Percentiles rank a stretch among this genome's conserved stretches.
Evolutionary conservation across 2,329 filamentous ascomycete genomes (phyloP).

Genomic region (Tricladium varicosporioides): DNA sequence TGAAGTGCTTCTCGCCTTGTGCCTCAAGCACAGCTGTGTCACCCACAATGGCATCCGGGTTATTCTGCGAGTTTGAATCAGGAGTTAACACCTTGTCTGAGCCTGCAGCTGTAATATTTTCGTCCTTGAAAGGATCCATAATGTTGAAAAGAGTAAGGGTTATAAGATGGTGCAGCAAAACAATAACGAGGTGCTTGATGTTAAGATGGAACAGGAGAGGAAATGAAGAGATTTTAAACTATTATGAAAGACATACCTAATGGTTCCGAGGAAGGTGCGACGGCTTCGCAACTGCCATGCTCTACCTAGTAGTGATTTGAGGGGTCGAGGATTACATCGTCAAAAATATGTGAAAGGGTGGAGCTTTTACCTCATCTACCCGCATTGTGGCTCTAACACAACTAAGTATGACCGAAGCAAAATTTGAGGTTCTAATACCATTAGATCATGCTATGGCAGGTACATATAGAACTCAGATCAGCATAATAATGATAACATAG

Average conservation of each 20-base stretch:
- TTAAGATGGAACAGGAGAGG: background rate
- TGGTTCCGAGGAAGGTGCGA: constrained; percentile 2
- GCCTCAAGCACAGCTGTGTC: constrained; percentile 1
- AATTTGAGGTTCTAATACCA: background rate
- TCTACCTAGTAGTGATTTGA: background rate
- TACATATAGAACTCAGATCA: too few relatives aligned
- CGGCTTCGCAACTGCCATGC: background rate
- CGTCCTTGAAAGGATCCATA: background rate
- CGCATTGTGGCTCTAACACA: constrained; percentile 1
- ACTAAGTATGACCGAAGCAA: background rate
- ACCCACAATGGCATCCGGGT: constrained; percentile 1
- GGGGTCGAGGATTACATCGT: background rate
- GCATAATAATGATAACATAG: too few relatives aligned
- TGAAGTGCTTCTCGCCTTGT: constrained; percentile 18
- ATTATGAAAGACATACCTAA: constrained; percentile 2
- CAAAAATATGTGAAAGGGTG: background rate
- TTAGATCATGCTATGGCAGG: too few relatives aligned
- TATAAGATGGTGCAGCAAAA: background rate
- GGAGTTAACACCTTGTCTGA: background rate
- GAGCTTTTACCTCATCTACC: constrained; percentile 5
- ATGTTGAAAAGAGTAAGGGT: background rate
- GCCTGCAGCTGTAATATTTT: background rate
- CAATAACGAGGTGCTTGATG: background rate
- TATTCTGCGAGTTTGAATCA: background rate
- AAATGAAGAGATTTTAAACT: constrained; percentile 3